Evolutionary conservation across 1,284 basidiomycete genomes (phyloP), one percentile per base, ranked within the genome.

Genomic region (Trametes polyzona): DNA sequence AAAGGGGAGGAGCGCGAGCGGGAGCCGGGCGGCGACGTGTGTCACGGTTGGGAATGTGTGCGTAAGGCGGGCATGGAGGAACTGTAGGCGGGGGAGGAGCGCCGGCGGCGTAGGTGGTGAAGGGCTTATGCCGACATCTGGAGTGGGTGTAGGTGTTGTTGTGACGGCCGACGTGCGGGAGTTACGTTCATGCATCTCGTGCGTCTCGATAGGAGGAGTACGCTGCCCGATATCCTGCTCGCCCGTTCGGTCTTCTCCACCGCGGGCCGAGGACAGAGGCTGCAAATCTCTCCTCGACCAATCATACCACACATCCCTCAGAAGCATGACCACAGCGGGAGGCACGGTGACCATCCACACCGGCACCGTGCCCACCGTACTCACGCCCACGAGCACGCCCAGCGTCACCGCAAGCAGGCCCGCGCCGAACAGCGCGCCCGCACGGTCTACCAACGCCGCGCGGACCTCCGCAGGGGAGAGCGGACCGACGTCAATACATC

Each of bases 321-420:
- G 6, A 8, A 76, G 58, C 74, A 76, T 75, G 50, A 71, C 51
- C 1, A 83, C 71, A 0, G 95, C 95, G 30, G 95, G 95, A 0
- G 96, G 95, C n/a, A 94, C 80, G 1, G 88, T 92, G 44, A 98
- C 89, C 74, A 86, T 84, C 84, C 91, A 91, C 6, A 91, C 93
- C 51, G 72, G 67, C 69, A 72, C 40, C 19, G n/a, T n/a, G n/a
- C 68, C 78, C 26, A 76, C 73, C 0, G 83, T 62, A 76, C 83
- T 52, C 44, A 86, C 83, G 1, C 79, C 84, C 1, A 89, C 79
- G 2, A 90, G 74, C 0, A 81, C 73, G 2, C 74, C 76, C 7
- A 90, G 76, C 3, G 86, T 84, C 1, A 76, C 68, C 1, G 78
- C 65, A 58, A 90, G 76, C 11, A 77, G 59, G 7, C 67, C 57